phyloP scores from a whole-genome alignment of 1,139 yeast species.

The Sugiyamaella castrensis region DNA sequence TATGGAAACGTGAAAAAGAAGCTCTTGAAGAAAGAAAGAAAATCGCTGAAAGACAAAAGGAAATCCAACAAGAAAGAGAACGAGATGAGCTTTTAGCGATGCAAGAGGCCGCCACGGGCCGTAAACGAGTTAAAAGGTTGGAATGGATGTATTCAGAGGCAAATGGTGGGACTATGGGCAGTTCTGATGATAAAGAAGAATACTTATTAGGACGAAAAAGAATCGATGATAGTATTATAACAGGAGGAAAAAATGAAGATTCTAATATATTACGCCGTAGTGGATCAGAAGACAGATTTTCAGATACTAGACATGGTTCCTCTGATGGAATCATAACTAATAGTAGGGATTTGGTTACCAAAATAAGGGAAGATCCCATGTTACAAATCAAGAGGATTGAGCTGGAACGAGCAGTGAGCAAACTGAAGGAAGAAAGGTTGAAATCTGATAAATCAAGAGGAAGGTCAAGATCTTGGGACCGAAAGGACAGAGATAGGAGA shows the following conservation, averaged over 20 bases:
- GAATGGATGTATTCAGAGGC: constrained; percentile 84
- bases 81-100: constrained; percentile 54
- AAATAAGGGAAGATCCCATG: constrained; percentile 54
- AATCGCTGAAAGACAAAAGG: constrained; percentile 62
- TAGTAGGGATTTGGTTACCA: constrained; percentile 26
- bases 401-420: constrained; percentile 27
- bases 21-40: constrained; percentile 67
- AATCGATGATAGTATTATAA: constrained; percentile 41
- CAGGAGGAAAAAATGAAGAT: constrained; percentile 22
- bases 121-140: constrained; percentile 50
- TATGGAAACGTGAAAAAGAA: constrained; percentile 81
- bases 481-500: constrained; percentile 1
- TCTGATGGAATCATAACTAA: constrained; percentile 15
- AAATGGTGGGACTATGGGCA: constrained; percentile 23
- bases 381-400: constrained; percentile 47
- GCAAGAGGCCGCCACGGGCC: constrained; percentile 48
- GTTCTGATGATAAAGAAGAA: constrained; percentile 42
- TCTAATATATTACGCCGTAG: constrained; percentile 18
- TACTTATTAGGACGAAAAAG: constrained; percentile 51
- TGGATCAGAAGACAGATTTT: constrained; percentile 21
- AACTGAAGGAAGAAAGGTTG: constrained; percentile 6
- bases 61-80: constrained; percentile 63
- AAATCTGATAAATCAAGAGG: constrained; percentile 2
- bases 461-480: constrained; percentile 1
- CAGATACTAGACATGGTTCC: constrained; percentile 17